A percentile compares a stretch with the other conserved stretches of the same genome.
Conservation (phyloP, 2,329 filamentous ascomycete species). For the Cordyceps fumosorosea region DNA sequence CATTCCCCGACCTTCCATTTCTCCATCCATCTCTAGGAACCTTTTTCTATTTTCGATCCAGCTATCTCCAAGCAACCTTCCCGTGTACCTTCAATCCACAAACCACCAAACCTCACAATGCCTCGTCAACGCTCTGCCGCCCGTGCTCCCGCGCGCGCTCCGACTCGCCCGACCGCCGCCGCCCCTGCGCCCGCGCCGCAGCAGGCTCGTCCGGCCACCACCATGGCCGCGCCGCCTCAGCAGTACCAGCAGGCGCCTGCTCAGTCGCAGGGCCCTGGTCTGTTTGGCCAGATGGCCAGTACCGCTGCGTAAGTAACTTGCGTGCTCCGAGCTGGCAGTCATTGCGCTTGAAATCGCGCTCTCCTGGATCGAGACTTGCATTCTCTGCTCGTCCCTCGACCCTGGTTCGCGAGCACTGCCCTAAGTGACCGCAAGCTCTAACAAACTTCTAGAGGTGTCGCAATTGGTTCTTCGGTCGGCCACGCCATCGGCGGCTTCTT, state of each 20-base stretch:
- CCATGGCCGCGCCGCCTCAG: constrained; percentile 49
- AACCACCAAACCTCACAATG: constrained; percentile 40
- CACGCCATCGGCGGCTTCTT: constrained; percentile 91
- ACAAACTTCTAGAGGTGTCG: constrained; percentile 66
- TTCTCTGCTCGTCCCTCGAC: not conserved
- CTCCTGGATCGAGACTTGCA: not conserved
- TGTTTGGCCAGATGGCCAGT: constrained; percentile 95
- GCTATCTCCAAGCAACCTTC: constrained; percentile 12
- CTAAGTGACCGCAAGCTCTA: not conserved
- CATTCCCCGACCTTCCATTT: constrained; percentile 24
- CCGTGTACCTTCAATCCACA: constrained; percentile 5
- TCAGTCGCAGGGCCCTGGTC: constrained; percentile 67
- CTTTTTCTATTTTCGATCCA: not conserved
- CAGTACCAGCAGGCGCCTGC: constrained; percentile 43
- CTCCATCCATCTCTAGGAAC: constrained; percentile 9
- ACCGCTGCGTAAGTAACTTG: constrained; percentile 85
- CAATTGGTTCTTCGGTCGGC: constrained; percentile 89
- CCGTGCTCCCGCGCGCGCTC: constrained; percentile 48
- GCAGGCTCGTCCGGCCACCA: constrained; percentile 64
- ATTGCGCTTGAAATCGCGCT: not conserved
- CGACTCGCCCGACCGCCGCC: constrained; percentile 60
- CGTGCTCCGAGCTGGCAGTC: not conserved
- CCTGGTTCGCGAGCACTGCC: too few species aligned
- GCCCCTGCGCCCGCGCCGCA: constrained; percentile 50
- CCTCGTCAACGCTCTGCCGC: constrained; percentile 69